Evolutionary conservation across 768 basidiomycete species (phyloP).

Genomic region (Amanita rubescens): DNA sequence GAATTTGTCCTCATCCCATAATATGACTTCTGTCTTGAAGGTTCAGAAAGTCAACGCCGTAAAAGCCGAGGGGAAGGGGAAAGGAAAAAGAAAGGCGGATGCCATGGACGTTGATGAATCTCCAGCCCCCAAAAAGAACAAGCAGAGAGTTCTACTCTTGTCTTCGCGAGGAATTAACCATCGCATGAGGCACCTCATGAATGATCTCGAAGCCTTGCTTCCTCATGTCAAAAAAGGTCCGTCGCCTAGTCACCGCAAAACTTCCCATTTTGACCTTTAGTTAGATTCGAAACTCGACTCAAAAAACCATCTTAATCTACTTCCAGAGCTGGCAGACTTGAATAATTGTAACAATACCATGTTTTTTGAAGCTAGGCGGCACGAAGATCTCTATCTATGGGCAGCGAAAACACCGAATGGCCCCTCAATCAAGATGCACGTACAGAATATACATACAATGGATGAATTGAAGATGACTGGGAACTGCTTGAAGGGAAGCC

Average conservation of each 20-base stretch:
- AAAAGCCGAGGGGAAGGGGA: constrained; percentile 42
- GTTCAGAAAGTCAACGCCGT: constrained; percentile 54
- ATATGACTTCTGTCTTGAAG: constrained; percentile 63
- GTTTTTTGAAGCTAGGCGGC: constrained; percentile 94
- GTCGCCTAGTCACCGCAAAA: constrained; percentile 13
- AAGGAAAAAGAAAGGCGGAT: constrained; percentile 59
- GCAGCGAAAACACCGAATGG: constrained; percentile 96
- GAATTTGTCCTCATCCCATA: not conserved
- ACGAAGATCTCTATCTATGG: constrained; percentile 97
- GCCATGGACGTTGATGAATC: constrained; percentile 49
- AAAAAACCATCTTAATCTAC: constrained; percentile 84
- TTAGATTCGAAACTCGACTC: constrained; percentile 96
- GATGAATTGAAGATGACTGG: constrained; percentile 99
- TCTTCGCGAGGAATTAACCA: constrained; percentile 93
- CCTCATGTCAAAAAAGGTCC: constrained; percentile 96
- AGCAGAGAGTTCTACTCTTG: constrained; percentile 89
- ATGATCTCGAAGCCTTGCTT: constrained; percentile 80
- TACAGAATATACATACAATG: constrained; percentile 99
- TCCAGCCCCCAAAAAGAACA: constrained; percentile 64
- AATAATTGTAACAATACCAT: constrained; percentile 97
- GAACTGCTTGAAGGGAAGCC: constrained; percentile 93
- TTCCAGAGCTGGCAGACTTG: constrained; percentile 95
- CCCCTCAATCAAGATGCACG: constrained; percentile 94
- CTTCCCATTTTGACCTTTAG: not conserved
- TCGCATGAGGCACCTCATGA: constrained; percentile 96